phyloP scores from a whole-genome alignment of 176 grass and related monocot genomes.

The Eragrostis curvula region DNA sequence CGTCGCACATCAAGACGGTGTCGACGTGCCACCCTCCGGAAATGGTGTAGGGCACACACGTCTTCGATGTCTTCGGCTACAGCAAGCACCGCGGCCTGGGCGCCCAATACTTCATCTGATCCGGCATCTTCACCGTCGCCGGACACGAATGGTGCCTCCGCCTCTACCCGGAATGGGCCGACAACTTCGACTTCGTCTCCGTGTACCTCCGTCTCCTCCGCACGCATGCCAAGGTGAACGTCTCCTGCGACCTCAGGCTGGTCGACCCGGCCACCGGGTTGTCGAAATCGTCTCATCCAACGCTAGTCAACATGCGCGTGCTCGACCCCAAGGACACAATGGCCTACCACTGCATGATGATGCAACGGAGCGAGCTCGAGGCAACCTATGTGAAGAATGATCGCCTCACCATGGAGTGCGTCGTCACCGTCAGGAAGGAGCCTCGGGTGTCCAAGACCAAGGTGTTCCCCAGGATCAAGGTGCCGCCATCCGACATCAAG shows the following conservation, averaged over 20 bases:
- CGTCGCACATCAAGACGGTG: too few species aligned
- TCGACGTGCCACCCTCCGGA: too few species aligned
- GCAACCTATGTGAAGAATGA: neutral
- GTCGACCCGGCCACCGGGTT: neutral
- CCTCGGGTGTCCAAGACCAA: neutral
- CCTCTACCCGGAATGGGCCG: too few species aligned
- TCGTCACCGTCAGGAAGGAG: conserved; percentile 6
- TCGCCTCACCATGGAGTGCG: conserved; percentile 26
- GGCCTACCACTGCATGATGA: neutral
- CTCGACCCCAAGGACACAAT: neutral
- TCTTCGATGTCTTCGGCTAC: too few species aligned
- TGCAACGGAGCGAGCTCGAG: conserved; percentile 8
- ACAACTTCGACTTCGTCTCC: neutral
- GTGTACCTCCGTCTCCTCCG: conserved; percentile 14
- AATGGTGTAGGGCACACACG: too few species aligned
- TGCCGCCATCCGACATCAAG: conserved; percentile 7
- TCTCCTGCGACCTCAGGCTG: conserved; percentile 21
- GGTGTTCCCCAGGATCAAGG: neutral
- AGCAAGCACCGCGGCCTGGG: too few species aligned
- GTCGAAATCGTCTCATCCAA: neutral
- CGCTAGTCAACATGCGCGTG: too few species aligned
- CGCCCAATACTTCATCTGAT: too few species aligned
- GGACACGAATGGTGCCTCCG: too few species aligned
- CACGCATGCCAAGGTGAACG: conserved; percentile 2
- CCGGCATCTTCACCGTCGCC: too few species aligned